Conservation (phyloP, 768 basidiomycete genomes). For the Termitomyces sp. region DNA sequence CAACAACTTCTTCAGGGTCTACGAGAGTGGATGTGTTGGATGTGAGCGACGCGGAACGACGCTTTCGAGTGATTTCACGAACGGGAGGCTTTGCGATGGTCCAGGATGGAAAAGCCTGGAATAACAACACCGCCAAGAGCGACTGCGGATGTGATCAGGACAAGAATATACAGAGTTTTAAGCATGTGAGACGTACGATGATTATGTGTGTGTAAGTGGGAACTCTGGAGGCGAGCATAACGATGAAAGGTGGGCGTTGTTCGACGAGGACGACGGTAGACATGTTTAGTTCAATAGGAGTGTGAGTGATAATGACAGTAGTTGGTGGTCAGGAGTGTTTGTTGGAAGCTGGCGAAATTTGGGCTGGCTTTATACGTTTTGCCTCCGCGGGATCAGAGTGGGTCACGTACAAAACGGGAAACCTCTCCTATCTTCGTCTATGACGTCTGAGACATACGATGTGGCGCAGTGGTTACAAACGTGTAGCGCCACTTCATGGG, state of each 20-base stretch:
- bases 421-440: neutral
- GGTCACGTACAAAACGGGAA: neutral
- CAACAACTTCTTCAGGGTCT: too few species aligned
- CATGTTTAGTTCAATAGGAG: conserved; percentile 4
- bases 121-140: neutral
- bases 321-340: neutral
- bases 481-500: neutral
- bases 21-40: too few species aligned
- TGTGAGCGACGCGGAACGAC: too few species aligned
- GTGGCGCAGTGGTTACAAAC: neutral
- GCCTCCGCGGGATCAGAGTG: conserved; percentile 4
- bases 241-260: conserved; percentile 7
- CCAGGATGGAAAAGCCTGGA: neutral
- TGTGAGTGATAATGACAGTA: neutral
- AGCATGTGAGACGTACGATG: conserved; percentile 6
- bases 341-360: neutral
- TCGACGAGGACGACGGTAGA: neutral
- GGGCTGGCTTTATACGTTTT: conserved; percentile 4
- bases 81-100: neutral
- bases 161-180: neutral
- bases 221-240: conserved; percentile 1
- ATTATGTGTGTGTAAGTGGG: neutral
- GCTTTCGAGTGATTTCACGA: too few species aligned
- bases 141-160: conserved; percentile 9
- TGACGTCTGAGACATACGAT: neutral